Conservation (phyloP, 108 stramenopile species). For the Fragilariopsis cylindrus region DNA sequence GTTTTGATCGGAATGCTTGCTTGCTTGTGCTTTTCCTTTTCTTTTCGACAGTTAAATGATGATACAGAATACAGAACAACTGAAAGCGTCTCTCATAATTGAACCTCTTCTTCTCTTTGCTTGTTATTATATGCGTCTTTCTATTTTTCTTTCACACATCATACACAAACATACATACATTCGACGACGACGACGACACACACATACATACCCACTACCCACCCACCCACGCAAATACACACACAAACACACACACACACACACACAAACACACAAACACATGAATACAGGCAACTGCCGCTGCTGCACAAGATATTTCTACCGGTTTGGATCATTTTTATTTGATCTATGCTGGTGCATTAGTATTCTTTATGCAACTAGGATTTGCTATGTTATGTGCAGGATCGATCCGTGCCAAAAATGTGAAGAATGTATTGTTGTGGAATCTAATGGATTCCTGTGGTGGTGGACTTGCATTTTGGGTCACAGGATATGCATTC, state of each 20-base stretch:
- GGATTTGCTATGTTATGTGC: slow-evolving; percentile 83
- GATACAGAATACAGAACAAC: too few relatives aligned
- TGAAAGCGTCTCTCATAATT: too few relatives aligned
- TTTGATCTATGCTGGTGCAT: slow-evolving; percentile 55
- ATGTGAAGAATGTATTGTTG: slow-evolving; percentile 79
- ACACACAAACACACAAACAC: too few relatives aligned
- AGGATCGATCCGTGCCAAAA: slow-evolving; percentile 71
- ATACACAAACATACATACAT: too few relatives aligned
- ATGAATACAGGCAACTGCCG: not conserved
- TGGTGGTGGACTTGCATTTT: slow-evolving; percentile 71
- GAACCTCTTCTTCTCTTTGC: too few relatives aligned
- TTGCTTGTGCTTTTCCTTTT: not conserved
- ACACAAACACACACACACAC: too few relatives aligned
- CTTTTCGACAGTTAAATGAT: not conserved
- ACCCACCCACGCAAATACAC: too few relatives aligned
- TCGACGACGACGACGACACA: too few relatives aligned
- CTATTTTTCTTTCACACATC: too few relatives aligned
- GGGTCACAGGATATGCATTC: slow-evolving; percentile 66
- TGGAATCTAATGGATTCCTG: slow-evolving; percentile 82
- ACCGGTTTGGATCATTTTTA: slow-evolving; percentile 54
- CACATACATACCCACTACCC: too few relatives aligned
- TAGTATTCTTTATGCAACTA: slow-evolving; percentile 87
- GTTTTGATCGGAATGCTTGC: not conserved
- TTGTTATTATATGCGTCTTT: too few relatives aligned
- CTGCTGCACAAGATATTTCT: not conserved